Evolutionary conservation across 805 yeast species (phyloP).

Genomic region (Grigorovia yakushimaensis): DNA sequence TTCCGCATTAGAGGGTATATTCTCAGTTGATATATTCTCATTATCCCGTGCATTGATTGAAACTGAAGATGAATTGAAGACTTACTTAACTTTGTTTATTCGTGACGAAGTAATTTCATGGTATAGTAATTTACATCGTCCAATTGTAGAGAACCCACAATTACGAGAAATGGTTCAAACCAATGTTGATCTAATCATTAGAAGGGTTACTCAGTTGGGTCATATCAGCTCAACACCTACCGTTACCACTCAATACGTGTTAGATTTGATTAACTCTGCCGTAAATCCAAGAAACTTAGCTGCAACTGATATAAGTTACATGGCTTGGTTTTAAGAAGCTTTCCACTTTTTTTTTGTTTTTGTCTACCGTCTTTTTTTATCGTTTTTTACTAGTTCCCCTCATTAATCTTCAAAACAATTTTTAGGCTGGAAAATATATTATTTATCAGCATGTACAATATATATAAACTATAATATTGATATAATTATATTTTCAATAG

Average conservation of each 20-base stretch:
- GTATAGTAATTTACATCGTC: conserved; percentile 82
- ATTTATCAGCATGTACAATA: too few species aligned
- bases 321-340: conserved; percentile 66
- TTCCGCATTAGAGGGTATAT: conserved; percentile 84
- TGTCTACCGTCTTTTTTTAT: background rate
- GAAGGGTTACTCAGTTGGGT: conserved; percentile 69
- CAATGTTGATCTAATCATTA: conserved; percentile 76
- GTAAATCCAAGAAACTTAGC: conserved; percentile 92
- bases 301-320: conserved; percentile 83
- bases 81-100: conserved; percentile 84
- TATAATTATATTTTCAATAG: too few species aligned
- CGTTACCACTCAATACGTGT: conserved; percentile 76
- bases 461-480: too few species aligned
- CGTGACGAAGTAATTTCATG: conserved; percentile 92
- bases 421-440: too few species aligned
- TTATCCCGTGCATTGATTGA: conserved; percentile 84
- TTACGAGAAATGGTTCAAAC: conserved; percentile 77
- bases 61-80: conserved; percentile 87
- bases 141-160: conserved; percentile 75
- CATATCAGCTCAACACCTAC: conserved; percentile 44
- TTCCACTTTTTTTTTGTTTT: background rate
- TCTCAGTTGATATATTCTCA: conserved; percentile 72
- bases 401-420: too few species aligned
- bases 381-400: background rate
- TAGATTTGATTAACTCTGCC: conserved; percentile 87